Conservation (phyloP, 2,329 filamentous ascomycete genomes). For the Xylariaceae sp. region DNA sequence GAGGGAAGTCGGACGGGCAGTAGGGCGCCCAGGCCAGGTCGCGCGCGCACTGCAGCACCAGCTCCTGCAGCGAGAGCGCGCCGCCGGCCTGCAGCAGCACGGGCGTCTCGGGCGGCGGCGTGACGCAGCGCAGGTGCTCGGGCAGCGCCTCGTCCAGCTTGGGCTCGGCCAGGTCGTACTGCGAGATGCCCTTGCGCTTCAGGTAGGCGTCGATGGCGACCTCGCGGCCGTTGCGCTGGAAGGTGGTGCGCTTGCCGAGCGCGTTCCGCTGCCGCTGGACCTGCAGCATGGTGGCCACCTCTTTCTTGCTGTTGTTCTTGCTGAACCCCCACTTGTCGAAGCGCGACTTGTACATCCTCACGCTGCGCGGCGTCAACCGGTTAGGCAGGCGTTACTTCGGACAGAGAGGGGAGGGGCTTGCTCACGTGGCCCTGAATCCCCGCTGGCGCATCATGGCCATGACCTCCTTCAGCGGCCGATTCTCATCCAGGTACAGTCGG, state of each 20-base stretch:
- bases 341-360: conserved; percentile 49
- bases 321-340: conserved; percentile 49
- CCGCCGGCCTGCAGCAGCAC: conserved; percentile 15
- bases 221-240: conserved; percentile 44
- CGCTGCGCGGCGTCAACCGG: conserved; percentile 23
- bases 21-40: conserved; percentile 23
- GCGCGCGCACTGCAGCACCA: conserved; percentile 19
- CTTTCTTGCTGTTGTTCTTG: conserved; percentile 48
- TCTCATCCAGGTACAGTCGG: conserved; percentile 39
- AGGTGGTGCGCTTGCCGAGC: conserved; percentile 44
- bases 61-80: conserved; percentile 20
- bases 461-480: conserved; percentile 44
- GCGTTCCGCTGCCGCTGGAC: conserved; percentile 47
- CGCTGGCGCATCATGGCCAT: conserved; percentile 44
- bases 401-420: background rate
- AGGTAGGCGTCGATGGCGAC: conserved; percentile 45
- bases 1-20: conserved; percentile 19
- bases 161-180: conserved; percentile 36
- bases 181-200: conserved; percentile 45
- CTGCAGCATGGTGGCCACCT: conserved; percentile 41
- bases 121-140: conserved; percentile 21
- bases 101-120: conserved; percentile 20
- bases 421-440: conserved; percentile 41
- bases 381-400: background rate
- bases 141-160: conserved; percentile 19